Evolutionary conservation across 306 rosid genomes (phyloP).

Genomic region (Trifolium pratense): DNA sequence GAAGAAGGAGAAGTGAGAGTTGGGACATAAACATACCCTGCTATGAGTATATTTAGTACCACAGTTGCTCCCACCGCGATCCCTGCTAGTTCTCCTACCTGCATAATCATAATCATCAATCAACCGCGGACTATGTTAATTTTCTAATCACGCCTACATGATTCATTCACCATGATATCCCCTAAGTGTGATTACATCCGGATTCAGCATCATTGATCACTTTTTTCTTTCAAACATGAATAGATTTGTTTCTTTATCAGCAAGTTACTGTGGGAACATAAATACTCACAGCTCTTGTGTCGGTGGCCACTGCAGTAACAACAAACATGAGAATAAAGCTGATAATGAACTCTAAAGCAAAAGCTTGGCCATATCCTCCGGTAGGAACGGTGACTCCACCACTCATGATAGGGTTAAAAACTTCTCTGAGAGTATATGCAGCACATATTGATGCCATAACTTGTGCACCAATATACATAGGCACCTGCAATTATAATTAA

Average conservation of each 20-base stretch:
- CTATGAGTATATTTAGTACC: slow-evolving; percentile 84
- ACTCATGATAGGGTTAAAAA: slow-evolving; percentile 72
- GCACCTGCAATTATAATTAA: slow-evolving; percentile 54
- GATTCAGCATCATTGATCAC: neutral
- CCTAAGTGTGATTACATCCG: neutral
- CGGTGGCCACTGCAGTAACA: slow-evolving; percentile 88
- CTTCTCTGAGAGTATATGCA: slow-evolving; percentile 65
- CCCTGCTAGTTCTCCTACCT: slow-evolving; percentile 91
- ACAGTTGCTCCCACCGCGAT: slow-evolving; percentile 92
- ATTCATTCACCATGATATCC: neutral
- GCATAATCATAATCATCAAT: slow-evolving; percentile 28
- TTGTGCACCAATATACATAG: slow-evolving; percentile 80
- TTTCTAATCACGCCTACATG: neutral
- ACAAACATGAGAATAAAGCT: slow-evolving; percentile 92
- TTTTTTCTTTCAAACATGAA: slow-evolving; percentile 4
- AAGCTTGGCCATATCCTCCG: slow-evolving; percentile 68
- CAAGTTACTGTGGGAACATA: neutral
- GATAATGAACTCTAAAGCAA: slow-evolving; percentile 79
- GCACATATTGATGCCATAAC: slow-evolving; percentile 72
- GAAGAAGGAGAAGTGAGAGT: slow-evolving; percentile 11
- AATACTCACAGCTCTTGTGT: slow-evolving; percentile 77
- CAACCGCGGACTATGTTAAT: neutral
- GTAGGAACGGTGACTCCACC: slow-evolving; percentile 92
- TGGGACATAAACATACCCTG: slow-evolving; percentile 58
- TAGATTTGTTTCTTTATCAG: neutral